Percentiles rank a stretch among this genome's conserved stretches.
phyloP scores from a whole-genome alignment of 140 eudicot genomes.

The Anethum foeniculum region DNA sequence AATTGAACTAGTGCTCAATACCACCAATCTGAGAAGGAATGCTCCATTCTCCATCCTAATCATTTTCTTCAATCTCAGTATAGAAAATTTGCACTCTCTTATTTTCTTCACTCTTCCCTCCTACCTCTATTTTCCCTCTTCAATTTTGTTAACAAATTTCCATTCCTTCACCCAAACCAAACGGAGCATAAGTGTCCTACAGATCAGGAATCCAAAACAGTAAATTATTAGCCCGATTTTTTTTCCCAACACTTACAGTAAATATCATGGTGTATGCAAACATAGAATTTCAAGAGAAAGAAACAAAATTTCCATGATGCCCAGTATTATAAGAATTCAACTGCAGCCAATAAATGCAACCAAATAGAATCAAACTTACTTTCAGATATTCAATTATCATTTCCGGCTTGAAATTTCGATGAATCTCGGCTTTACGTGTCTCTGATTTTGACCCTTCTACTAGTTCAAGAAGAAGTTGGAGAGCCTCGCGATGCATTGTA shows the following conservation, averaged over 20 bases:
- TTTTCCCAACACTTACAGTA: neutral
- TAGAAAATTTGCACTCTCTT: neutral
- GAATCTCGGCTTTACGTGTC: constrained; percentile 37
- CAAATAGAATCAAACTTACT: constrained; percentile 33
- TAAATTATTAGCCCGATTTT: neutral
- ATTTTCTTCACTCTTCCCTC: neutral
- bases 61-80: neutral
- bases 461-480: constrained; percentile 65
- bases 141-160: neutral
- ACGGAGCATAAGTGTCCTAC: neutral
- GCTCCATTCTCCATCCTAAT: neutral
- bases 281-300: neutral
- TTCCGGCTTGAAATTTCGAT: constrained; percentile 68
- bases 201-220: neutral
- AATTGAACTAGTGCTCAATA: neutral
- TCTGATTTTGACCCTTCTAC: constrained; percentile 67
- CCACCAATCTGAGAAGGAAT: neutral
- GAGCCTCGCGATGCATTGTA: constrained; percentile 84
- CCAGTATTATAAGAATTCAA: neutral
- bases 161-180: neutral
- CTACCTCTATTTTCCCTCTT: neutral
- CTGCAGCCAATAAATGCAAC: neutral
- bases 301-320: neutral
- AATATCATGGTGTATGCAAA: neutral
- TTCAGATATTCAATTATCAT: constrained; percentile 88